Evolutionary conservation across 441 rosid species (phyloP), one percentile per base, ranked within the genome.

Genomic region (Gossypium davidsonii): DNA sequence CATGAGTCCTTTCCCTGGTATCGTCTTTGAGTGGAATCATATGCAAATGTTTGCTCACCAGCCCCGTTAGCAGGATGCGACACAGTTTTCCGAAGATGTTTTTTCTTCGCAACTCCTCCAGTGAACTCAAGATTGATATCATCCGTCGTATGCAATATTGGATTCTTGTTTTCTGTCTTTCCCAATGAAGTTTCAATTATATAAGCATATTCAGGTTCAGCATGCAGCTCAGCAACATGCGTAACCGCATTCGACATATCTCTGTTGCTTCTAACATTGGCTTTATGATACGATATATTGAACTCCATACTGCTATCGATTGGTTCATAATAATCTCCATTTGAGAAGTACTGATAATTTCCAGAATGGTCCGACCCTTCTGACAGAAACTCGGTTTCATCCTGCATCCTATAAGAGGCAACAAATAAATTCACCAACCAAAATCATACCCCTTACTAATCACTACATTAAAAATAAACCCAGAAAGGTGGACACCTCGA

Each of bases 281-380:
- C 85, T 83, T 87, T 87, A 76, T 88, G 87, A 78, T 85, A 92
- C 5, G 91, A 90, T 72, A 95, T 79, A 79, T 78, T 85, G 78
- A 90, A 89, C 85, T 89, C 94, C 70, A 80, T 82, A 39, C 79
- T 67, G 34, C 84, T 95, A 76, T 86, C 88, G 66, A 82, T 74
- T 3, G 88, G 84, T 72, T 86, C 88, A 23, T 77, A 82, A 56
- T 89, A 83, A 74, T 88, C 90, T 80, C 89, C 88, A 80, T 86
- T 90, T 1, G 84, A 87, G 28, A 76, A 81, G 76, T 75, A 77
- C 37, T 78, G 91, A 71, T 85, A 80, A 76, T 84, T 79, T 64
- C 79, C 82, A 21, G 87, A 88, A 76, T 80, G 85, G 60, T 89
- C 93, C 0, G 87, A 88, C 56, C 79, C 93, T 67, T 83, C 93